Conservation (phyloP, 2,329 filamentous ascomycete genomes). For the Botrytis deweyae region DNA sequence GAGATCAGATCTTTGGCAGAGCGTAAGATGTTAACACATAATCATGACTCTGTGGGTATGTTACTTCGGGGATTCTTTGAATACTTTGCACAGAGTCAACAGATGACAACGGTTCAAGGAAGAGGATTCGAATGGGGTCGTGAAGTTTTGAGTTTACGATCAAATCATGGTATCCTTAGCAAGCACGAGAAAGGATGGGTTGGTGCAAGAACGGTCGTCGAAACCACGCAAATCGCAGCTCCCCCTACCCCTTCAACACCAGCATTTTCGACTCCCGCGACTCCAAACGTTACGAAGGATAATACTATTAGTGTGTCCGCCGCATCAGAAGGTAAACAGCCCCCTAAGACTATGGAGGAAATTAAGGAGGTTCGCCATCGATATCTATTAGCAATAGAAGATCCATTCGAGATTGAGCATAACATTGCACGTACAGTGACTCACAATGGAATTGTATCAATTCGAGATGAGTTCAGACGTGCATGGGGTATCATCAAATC, state of each 20-base stretch:
- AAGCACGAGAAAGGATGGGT: constrained; percentile 86
- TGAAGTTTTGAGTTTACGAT: constrained; percentile 76
- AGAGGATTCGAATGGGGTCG: constrained; percentile 76
- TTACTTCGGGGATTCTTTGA: constrained; percentile 84
- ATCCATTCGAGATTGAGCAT: constrained; percentile 85
- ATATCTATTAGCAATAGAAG: constrained; percentile 86
- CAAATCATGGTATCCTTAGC: constrained; percentile 64
- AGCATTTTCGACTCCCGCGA: constrained; percentile 13
- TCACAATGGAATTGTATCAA: constrained; percentile 76
- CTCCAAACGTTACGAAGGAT: background rate
- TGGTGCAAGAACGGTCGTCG: constrained; percentile 69
- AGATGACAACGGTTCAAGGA: constrained; percentile 50
- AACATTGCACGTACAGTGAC: constrained; percentile 87
- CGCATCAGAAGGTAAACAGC: constrained; percentile 23
- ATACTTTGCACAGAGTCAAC: constrained; percentile 68
- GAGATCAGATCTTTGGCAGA: constrained; percentile 63
- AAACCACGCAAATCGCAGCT: constrained; percentile 46
- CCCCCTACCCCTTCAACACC: constrained; percentile 31
- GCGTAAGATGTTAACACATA: constrained; percentile 61
- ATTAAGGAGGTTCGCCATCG: constrained; percentile 71
- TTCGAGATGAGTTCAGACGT: constrained; percentile 80
- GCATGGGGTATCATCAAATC: constrained; percentile 69
- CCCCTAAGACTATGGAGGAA: constrained; percentile 34
- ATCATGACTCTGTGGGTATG: constrained; percentile 66
- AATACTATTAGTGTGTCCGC: background rate